Conservation (phyloP, 768 basidiomycete species). For the Pisolithus microcarpus region DNA sequence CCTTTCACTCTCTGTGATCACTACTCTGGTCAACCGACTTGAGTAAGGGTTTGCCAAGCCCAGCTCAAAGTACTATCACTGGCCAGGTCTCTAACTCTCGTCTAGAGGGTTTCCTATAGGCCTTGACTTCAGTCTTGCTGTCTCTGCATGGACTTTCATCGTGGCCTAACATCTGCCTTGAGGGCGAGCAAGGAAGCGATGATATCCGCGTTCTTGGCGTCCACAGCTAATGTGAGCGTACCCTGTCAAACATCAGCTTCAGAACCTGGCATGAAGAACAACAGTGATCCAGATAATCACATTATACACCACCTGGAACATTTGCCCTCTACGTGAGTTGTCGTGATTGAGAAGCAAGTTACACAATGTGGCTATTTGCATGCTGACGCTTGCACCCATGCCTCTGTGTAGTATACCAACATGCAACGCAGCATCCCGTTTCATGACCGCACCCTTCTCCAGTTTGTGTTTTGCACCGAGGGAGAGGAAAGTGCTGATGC, state of each 20-base stretch:
- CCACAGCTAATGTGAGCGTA: slow-evolving; percentile 54
- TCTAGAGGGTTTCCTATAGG: too few species aligned
- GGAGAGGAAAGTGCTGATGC: slow-evolving; percentile 53
- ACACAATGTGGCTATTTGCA: slow-evolving; percentile 53
- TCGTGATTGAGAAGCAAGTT: slow-evolving; percentile 33
- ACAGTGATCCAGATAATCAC: slow-evolving; percentile 14
- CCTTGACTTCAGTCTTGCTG: too few species aligned
- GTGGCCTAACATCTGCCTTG: too few species aligned
- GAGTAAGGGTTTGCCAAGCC: too few species aligned
- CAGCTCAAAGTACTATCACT: too few species aligned
- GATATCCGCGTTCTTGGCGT: slow-evolving; percentile 65
- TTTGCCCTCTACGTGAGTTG: slow-evolving; percentile 17
- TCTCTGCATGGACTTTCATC: too few species aligned
- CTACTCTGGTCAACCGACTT: too few species aligned
- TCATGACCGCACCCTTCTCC: slow-evolving; percentile 47
- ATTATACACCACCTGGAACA: slow-evolving; percentile 32
- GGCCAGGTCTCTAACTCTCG: too few species aligned
- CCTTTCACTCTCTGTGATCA: too few species aligned
- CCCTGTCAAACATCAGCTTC: slow-evolving; percentile 33
- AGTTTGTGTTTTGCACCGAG: slow-evolving; percentile 51
- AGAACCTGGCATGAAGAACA: slow-evolving; percentile 2
- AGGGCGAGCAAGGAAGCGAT: slow-evolving; percentile 64
- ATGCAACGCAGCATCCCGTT: slow-evolving; percentile 47
- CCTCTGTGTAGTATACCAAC: slow-evolving; percentile 32
- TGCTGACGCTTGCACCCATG: slow-evolving; percentile 45